phyloP scores from a whole-genome alignment of 805 yeast species.

The Candida pseudoglaebosa region DNA sequence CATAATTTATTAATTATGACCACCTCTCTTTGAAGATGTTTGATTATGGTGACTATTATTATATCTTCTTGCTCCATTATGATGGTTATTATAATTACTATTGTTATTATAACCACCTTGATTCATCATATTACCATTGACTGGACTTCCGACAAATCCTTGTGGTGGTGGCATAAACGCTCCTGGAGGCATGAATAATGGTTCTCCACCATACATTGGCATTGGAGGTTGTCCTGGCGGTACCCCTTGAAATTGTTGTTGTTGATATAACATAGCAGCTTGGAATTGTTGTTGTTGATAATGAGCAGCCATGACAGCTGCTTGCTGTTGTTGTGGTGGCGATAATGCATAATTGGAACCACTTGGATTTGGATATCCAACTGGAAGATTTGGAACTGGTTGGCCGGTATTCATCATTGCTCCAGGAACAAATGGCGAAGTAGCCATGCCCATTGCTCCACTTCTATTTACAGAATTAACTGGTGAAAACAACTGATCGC shows the following conservation, averaged over 20 bases:
- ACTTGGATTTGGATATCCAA: conserved; percentile 15
- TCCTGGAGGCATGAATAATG: conserved; percentile 30
- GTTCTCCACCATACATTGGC: conserved; percentile 31
- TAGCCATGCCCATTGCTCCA: conserved; percentile 11
- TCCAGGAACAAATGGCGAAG: conserved; percentile 26
- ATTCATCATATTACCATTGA: conserved; percentile 20
- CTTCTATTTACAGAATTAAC: conserved; percentile 16
- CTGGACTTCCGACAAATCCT: conserved; percentile 26
- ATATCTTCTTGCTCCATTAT: conserved; percentile 10
- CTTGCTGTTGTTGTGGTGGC: conserved; percentile 23
- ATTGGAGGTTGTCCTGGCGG: conserved; percentile 34
- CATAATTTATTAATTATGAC: conserved; percentile 8
- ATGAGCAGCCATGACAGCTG: conserved; percentile 29
- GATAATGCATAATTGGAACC: conserved; percentile 23
- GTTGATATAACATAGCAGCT: conserved; percentile 38
- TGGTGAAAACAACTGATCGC: conserved; percentile 49
- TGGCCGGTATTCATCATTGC: conserved; percentile 26
- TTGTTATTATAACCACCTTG: conserved; percentile 14
- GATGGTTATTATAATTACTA: conserved; percentile 6
- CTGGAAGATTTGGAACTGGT: conserved; percentile 8
- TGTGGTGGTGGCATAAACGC: conserved; percentile 33
- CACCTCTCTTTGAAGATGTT: conserved; percentile 13
- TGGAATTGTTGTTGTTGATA: conserved; percentile 36
- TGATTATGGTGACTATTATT: conserved; percentile 14
- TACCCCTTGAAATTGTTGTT: conserved; percentile 25